Evolutionary conservation across 768 basidiomycete species (phyloP), one percentile per base, ranked within the genome.

Genomic region (Chalciporus sphaerocephalus): DNA sequence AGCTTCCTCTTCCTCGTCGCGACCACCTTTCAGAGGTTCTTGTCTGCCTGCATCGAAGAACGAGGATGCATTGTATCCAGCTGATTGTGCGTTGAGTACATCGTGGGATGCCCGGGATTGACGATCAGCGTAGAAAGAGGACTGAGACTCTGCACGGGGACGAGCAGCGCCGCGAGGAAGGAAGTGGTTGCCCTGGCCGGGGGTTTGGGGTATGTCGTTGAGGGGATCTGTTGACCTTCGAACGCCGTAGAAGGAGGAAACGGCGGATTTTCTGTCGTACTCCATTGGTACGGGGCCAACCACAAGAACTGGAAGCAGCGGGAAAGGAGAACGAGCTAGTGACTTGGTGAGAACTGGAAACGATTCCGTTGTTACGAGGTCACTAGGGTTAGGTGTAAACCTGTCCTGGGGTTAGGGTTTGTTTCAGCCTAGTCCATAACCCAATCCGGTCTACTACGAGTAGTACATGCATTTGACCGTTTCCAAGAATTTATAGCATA

Each of bases 11-110:
- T 83, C 80, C 59, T 90, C 88, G 52, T 89, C 87, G 44, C 74
- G 68, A n/a, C 82, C 86, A 8, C 81, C 83, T 60, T 87, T 88
- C 51, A 90, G 64, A 5, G 89, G 89, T 59, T 88, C 88, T 54
- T 78, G 76, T 50, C 88, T 73, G 12, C 83, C 88, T 24, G 75
- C 72, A 47, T 76, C 77, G 47, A 83, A 78, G 61, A 81, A 90
- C 0, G 85, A 86, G 33, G 69, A 71, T 16, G 74, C 71, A 56
- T 88, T 90, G 67, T 91, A 91, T 1, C 88, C 88, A 3, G 85
- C 86, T 18, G 78, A 74, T n/a, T 65, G 68, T 9, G 65, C 65
- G 34, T 65, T 69, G 21, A 79, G 71, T 4, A 70, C 52, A 51
- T 85, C 80, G 44, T 75, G 69, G 44, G 70, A 77, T n/a, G 59